Evolutionary conservation across 805 yeast species (phyloP).

Genomic region (Hanseniaspora pseudoguilliermondii): DNA sequence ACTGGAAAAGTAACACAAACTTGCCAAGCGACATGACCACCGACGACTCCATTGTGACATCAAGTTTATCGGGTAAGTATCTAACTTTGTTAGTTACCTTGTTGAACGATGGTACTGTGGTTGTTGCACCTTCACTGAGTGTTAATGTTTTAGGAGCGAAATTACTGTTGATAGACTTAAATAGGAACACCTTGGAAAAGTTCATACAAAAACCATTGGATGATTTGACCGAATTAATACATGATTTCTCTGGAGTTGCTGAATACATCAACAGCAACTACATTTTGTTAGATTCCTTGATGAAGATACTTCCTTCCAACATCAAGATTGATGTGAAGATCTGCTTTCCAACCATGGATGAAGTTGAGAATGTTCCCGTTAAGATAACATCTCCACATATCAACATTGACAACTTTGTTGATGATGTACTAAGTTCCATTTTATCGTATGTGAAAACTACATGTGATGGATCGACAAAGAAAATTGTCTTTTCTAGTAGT

Average conservation of each 20-base stretch:
- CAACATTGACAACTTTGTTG: conserved; percentile 64
- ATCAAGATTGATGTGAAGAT: conserved; percentile 65
- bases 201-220: conserved; percentile 23
- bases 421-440: conserved; percentile 52
- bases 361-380: conserved; percentile 31
- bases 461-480: conserved; percentile 35
- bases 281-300: conserved; percentile 47
- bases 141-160: conserved; percentile 35
- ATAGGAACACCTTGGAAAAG: conserved; percentile 25
- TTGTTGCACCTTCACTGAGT: conserved; percentile 60
- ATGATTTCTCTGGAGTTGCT: conserved; percentile 21
- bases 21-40: conserved; percentile 13
- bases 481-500: conserved; percentile 72
- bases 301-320: conserved; percentile 41
- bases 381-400: conserved; percentile 31
- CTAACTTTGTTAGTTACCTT: conserved; percentile 55
- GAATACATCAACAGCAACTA: conserved; percentile 30
- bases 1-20: conserved; percentile 75
- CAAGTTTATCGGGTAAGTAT: conserved; percentile 76
- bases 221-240: conserved; percentile 18
- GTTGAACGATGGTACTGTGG: conserved; percentile 72
- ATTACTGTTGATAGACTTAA: conserved; percentile 49
- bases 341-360: conserved; percentile 55
- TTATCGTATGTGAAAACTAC: conserved; percentile 61
- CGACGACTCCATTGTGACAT: conserved; percentile 53